A percentile compares a stretch with the other conserved stretches of the same genome.
Conservation (phyloP, 192 early-diverging fungal genomes). For the Coemansia sp. region DNA sequence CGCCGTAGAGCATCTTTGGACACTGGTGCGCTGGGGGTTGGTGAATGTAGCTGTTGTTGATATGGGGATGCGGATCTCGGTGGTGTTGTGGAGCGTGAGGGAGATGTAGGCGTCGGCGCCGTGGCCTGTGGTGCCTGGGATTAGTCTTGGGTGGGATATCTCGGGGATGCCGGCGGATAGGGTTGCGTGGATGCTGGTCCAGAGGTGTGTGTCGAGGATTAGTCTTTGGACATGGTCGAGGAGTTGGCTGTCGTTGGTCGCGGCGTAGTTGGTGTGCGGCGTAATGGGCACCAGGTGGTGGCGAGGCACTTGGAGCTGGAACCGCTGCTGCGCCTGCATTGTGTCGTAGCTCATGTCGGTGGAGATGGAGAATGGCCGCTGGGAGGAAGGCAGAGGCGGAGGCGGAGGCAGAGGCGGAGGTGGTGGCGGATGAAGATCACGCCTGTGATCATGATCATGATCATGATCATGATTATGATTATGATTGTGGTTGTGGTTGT, state of each 20-base stretch:
- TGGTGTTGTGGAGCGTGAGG: not conserved
- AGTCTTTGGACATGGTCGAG: not conserved
- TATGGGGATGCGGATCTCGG: not conserved
- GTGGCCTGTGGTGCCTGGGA: not conserved
- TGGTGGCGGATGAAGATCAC: too few species aligned
- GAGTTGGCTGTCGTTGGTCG: not conserved
- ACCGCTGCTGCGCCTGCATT: not conserved
- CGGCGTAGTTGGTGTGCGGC: not conserved
- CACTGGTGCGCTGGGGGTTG: not conserved
- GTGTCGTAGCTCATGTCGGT: not conserved
- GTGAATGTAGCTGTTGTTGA: not conserved
- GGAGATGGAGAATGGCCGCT: conserved; percentile 6
- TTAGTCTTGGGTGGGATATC: not conserved
- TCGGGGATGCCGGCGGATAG: not conserved
- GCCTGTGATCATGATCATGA: too few species aligned
- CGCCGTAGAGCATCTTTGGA: not conserved
- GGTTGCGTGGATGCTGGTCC: not conserved
- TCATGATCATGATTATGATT: too few species aligned
- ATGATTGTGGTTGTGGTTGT: too few species aligned
- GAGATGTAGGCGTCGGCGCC: conserved; percentile 10
- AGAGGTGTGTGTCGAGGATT: not conserved
- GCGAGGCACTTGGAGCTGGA: not conserved
- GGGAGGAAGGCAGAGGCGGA: not conserved
- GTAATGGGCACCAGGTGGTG: not conserved
- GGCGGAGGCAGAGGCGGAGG: not conserved